Conservation (phyloP, 768 basidiomycete species). For the Boletus sp. region DNA sequence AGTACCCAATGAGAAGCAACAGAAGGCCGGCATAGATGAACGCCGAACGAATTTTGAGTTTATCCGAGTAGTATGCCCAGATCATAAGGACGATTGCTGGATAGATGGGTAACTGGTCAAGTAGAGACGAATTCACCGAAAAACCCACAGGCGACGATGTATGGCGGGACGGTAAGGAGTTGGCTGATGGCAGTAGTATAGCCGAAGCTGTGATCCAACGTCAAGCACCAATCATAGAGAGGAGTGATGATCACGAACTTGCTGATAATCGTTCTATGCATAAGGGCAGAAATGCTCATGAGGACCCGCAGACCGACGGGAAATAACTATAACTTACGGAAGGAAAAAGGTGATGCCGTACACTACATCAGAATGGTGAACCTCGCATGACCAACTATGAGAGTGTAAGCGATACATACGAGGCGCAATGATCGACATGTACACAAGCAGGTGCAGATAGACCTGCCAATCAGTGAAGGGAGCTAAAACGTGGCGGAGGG, state of each 20-base stretch:
- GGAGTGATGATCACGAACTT: conserved; percentile 27
- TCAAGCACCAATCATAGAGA: background rate
- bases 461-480: conserved; percentile 66
- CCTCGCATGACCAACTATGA: background rate
- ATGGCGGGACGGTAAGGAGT: conserved; percentile 66
- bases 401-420: conserved; percentile 38
- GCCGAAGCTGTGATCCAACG: conserved; percentile 46
- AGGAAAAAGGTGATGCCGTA: conserved; percentile 71
- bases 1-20: conserved; percentile 55
- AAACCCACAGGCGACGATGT: conserved; percentile 56
- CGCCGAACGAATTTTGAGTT: conserved; percentile 47
- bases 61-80: conserved; percentile 61
- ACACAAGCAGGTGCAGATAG: conserved; percentile 9
- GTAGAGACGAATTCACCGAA: background rate
- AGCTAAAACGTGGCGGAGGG: conserved; percentile 48
- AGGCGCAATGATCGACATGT: conserved; percentile 53
- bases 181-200: conserved; percentile 54
- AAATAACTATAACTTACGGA: conserved; percentile 49
- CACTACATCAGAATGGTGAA: conserved; percentile 36
- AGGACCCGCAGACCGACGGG: background rate
- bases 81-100: conserved; percentile 50
- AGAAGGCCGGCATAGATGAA: conserved; percentile 53
- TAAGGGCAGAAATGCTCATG: background rate
- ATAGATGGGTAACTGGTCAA: background rate
- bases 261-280: conserved; percentile 54